A percentile compares a stretch with the other conserved stretches of the same genome.
These are phyloP conservation scores for Strobilomyces confusus DNA, from an alignment of 768 basidiomycete genomes.

Conservation along the genomic window DNA sequence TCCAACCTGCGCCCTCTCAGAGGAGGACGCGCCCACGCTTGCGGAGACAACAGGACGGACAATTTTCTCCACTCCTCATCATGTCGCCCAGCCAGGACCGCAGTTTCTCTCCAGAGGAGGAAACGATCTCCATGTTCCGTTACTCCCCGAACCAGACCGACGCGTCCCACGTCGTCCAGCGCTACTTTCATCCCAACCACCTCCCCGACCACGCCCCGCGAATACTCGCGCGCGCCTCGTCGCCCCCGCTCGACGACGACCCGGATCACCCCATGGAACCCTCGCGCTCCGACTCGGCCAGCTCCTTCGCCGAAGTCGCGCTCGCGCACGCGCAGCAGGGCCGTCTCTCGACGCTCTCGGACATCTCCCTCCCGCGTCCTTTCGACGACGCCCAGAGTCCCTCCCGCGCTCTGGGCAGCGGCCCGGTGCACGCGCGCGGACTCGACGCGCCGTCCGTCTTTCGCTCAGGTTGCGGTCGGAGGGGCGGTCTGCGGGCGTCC, in stretches of 20 bases:
- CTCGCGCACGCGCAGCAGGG: slow-evolving; percentile 5
- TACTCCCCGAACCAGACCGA: neutral
- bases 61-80: slow-evolving; percentile 24
- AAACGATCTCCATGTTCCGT: neutral
- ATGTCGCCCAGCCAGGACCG: slow-evolving; percentile 9
- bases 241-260: neutral
- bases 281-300: slow-evolving; percentile 8
- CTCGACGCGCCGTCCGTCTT: too few species aligned
- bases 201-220: neutral
- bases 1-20: neutral
- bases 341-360: slow-evolving; percentile 15
- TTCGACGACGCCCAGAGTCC: slow-evolving; percentile 12
- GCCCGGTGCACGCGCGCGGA: slow-evolving; percentile 16
- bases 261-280: neutral
- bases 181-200: neutral
- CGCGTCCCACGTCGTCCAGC: slow-evolving; percentile 2
- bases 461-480: neutral
- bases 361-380: slow-evolving; percentile 17
- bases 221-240: neutral
- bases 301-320: slow-evolving; percentile 19
- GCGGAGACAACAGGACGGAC: slow-evolving; percentile 2
- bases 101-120: neutral
- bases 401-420: neutral
- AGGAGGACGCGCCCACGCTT: slow-evolving; percentile 10
- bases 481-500: neutral